phyloP scores from a whole-genome alignment of 2,329 filamentous ascomycete genomes.

The Colletotrichum spaethianum region DNA sequence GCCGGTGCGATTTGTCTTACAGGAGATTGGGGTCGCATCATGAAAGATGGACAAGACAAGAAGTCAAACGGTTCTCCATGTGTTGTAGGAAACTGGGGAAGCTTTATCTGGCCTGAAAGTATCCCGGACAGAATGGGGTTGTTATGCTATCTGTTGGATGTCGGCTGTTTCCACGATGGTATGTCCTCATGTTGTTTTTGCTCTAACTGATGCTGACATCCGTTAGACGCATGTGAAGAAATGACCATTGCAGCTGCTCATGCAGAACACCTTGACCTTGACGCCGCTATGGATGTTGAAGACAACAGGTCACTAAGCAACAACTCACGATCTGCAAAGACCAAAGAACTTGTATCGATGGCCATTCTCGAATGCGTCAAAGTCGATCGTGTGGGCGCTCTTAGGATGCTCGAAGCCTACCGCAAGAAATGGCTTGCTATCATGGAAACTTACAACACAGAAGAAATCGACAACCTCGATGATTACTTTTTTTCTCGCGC shows the following conservation, averaged over 20 bases:
- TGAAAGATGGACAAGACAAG: constrained; percentile 5
- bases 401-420: neutral
- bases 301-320: neutral
- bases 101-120: constrained; percentile 1
- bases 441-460: constrained; percentile 2
- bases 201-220: neutral
- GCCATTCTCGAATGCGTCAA: constrained; percentile 4
- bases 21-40: constrained; percentile 2
- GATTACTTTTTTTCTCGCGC: neutral
- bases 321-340: neutral
- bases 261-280: constrained; percentile 3
- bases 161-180: constrained; percentile 3
- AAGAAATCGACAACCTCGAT: constrained; percentile 1
- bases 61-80: neutral
- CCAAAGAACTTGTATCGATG: constrained; percentile 1
- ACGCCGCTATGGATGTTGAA: neutral
- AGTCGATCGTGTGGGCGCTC: neutral
- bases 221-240: neutral
- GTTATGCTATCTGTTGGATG: neutral
- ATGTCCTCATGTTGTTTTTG: neutral
- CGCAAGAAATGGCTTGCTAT: constrained; percentile 4
- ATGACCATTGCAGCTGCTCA: constrained; percentile 2
- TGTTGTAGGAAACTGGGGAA: neutral
- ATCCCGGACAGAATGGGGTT: neutral
- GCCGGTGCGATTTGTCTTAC: neutral